Base-by-base conservation (phyloP, 1,284 basidiomycete species). In the Trichosporon inkin region DNA sequence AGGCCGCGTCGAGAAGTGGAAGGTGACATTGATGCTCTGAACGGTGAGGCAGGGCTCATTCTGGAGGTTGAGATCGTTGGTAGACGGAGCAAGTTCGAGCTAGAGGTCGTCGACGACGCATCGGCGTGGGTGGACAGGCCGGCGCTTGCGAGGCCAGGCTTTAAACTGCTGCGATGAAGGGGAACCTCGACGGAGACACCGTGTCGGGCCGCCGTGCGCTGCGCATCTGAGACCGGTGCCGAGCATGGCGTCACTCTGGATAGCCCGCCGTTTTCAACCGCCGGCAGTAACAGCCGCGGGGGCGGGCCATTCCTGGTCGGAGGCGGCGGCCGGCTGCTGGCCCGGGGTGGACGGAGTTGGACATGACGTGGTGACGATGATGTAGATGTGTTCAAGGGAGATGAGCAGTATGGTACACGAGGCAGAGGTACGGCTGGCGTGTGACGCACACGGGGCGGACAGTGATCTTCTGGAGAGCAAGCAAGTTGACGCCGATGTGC, bases 111-210 rank as follows among this genome's bases (percentile, higher is more conserved):
- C 44, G 62, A 57, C 2, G 35, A 53, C 6, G 61, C 52, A 16
- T 52, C 39, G 17, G 63, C 34, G 22, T 67, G 62, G 7, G 67
- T 68, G 8, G 71, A 71, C 72, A 71, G 73, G 51, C 70, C 72
- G 1, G 68, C 67, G 7, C 34, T 34, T 24, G 52, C 41, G 14
- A 28, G 28, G 28, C 28, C 28, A 32, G 28, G 28, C 53, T 49
- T 13, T 32, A 7, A 16, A 6, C 1, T 28, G 6, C 44, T 32
- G 22, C 22, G 24, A n/a, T 28, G 55, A 6, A 66, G 53, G 6
- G 67, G 55, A 2, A 67, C 64, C 34, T 67, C 65, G 55, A 74
- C 69, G 16, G 67, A 62, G 2, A 71, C 52, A 10, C 70, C 70
- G 20, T 65, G 53, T 2, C 63, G 56, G 6, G 67, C 64, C 14